These are phyloP conservation scores for Gossypium australe DNA, from an alignment of 345 rosid species.

Conservation along the genomic window DNA sequence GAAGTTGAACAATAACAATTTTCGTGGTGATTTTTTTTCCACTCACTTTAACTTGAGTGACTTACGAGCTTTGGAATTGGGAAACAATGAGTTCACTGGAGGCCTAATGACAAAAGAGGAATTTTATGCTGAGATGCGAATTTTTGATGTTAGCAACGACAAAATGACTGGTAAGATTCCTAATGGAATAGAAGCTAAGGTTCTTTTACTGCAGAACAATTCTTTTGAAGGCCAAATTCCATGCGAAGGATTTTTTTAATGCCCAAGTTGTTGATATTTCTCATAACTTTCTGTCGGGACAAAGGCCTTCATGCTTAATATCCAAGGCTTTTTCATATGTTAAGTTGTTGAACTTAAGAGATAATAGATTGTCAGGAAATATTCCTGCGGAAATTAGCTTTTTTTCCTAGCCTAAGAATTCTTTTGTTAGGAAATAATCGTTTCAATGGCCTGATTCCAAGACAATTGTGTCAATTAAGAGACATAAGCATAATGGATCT, in stretches of 20 bases:
- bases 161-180: constrained; percentile 12
- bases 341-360: neutral
- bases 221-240: neutral
- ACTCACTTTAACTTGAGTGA: neutral
- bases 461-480: neutral
- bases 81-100: neutral
- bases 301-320: neutral
- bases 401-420: neutral
- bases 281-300: neutral
- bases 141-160: constrained; percentile 20
- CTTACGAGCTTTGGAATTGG: neutral
- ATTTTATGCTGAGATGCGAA: neutral
- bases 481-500: neutral
- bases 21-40: constrained; percentile 1
- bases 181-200: neutral
- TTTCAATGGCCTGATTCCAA: neutral
- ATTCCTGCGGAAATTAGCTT: neutral
- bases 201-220: neutral
- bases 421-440: neutral
- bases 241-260: neutral
- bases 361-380: neutral
- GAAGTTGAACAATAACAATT: neutral
- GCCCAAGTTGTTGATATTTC: neutral
- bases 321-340: neutral
- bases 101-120: neutral